phyloP scores from a whole-genome alignment of 768 basidiomycete genomes.

The Phlebiopsis gigantea region DNA sequence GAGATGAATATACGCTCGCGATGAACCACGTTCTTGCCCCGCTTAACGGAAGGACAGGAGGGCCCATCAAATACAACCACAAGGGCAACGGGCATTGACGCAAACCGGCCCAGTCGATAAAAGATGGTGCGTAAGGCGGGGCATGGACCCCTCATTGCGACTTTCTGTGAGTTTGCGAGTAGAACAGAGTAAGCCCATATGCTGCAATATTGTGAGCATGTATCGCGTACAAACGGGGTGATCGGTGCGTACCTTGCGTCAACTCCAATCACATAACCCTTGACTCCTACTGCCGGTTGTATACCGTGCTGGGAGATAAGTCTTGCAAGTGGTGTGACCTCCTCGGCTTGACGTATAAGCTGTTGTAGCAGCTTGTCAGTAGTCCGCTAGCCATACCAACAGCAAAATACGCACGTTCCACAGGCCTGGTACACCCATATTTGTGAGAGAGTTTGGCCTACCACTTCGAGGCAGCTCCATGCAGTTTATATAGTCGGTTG shows the following conservation, averaged over 20 bases:
- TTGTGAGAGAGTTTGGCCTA: too few relatives aligned
- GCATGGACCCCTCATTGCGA: not conserved
- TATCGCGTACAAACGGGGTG: too few relatives aligned
- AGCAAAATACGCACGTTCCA: slow-evolving; percentile 2
- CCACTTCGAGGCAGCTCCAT: too few relatives aligned
- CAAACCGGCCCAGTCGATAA: slow-evolving; percentile 34
- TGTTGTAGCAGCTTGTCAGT: too few relatives aligned
- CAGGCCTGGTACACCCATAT: not conserved
- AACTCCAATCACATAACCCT: not conserved
- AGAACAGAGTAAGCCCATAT: not conserved
- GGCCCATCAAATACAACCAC: slow-evolving; percentile 51
- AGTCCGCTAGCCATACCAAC: too few relatives aligned
- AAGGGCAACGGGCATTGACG: slow-evolving; percentile 31
- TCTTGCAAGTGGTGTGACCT: too few relatives aligned
- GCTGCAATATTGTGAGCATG: not conserved
- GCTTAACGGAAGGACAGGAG: slow-evolving; percentile 35
- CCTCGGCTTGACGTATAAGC: too few relatives aligned
- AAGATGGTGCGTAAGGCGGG: slow-evolving; percentile 28
- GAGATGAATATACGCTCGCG: slow-evolving; percentile 25
- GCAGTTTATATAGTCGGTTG: too few relatives aligned
- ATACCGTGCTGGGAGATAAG: too few relatives aligned
- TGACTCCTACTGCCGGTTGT: too few relatives aligned
- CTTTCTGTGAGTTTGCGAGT: not conserved
- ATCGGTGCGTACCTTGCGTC: not conserved
- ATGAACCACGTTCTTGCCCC: slow-evolving; percentile 27